Evolutionary conservation across 2,329 filamentous ascomycete species (phyloP).

Genomic region (Colletotrichum chlorophyti): DNA sequence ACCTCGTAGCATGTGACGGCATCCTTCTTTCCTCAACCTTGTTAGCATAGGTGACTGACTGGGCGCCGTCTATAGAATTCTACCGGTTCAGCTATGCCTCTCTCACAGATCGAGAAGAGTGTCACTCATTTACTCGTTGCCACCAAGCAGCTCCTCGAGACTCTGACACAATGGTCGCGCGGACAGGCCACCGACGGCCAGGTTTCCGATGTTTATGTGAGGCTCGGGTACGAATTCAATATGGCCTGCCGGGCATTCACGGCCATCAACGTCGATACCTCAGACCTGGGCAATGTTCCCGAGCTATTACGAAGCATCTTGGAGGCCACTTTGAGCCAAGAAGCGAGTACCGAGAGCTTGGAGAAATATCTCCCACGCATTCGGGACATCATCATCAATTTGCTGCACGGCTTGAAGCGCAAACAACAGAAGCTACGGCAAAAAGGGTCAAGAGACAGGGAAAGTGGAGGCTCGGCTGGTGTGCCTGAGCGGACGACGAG

Average conservation of each 20-base stretch:
- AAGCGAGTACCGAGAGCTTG: slow-evolving; percentile 90
- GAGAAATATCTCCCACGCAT: slow-evolving; percentile 94
- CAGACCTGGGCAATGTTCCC: slow-evolving; percentile 92
- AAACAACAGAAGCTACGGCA: slow-evolving; percentile 89
- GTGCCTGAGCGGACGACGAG: slow-evolving; percentile 61
- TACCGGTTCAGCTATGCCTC: slow-evolving; percentile 69
- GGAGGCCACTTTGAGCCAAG: slow-evolving; percentile 94
- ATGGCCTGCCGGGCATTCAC: slow-evolving; percentile 97
- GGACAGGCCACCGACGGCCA: slow-evolving; percentile 90
- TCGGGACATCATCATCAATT: slow-evolving; percentile 97
- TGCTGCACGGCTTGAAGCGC: slow-evolving; percentile 93
- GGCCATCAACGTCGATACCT: slow-evolving; percentile 94
- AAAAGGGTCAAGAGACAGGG: slow-evolving; percentile 64
- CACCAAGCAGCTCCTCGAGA: slow-evolving; percentile 97
- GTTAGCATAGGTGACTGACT: slow-evolving; percentile 4
- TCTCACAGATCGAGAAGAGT: slow-evolving; percentile 98
- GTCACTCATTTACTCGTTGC: slow-evolving; percentile 97
- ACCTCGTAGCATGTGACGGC: neutral
- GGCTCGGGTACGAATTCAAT: slow-evolving; percentile 98
- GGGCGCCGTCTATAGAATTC: slow-evolving; percentile 29
- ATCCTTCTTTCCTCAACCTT: neutral
- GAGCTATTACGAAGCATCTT: slow-evolving; percentile 89
- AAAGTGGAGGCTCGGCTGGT: slow-evolving; percentile 47
- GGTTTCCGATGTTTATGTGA: slow-evolving; percentile 97
- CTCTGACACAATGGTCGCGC: slow-evolving; percentile 96